These are phyloP conservation scores for Vicia villosa DNA, from an alignment of 306 rosid species.

Conservation along the genomic window DNA sequence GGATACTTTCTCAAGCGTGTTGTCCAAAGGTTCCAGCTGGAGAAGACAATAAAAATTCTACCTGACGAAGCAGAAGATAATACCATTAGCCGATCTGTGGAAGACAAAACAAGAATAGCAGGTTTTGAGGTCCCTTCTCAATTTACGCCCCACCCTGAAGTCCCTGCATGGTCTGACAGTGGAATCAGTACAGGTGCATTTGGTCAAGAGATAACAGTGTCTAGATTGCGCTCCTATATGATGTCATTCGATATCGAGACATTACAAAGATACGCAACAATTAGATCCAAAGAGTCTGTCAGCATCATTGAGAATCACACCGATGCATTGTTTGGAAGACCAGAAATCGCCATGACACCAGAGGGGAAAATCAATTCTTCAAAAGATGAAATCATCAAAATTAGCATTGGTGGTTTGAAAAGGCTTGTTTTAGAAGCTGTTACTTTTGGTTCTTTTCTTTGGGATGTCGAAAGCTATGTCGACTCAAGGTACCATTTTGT, in stretches of 20 bases:
- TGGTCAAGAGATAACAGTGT: constrained; percentile 51
- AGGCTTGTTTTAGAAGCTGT: constrained; percentile 87
- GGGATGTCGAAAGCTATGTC: constrained; percentile 92
- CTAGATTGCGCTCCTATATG: constrained; percentile 68
- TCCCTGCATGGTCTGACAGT: constrained; percentile 55
- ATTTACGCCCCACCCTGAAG: constrained; percentile 62
- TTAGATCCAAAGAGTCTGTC: constrained; percentile 85
- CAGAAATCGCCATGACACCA: constrained; percentile 68
- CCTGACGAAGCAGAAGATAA: constrained; percentile 51
- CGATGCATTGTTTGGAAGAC: constrained; percentile 87
- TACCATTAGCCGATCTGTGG: constrained; percentile 36
- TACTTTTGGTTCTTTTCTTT: constrained; percentile 87
- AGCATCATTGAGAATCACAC: constrained; percentile 92
- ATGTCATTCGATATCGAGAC: constrained; percentile 94
- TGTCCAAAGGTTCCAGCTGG: constrained; percentile 91
- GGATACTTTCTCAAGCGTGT: constrained; percentile 93
- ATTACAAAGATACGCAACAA: constrained; percentile 82
- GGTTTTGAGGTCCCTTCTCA: constrained; percentile 41
- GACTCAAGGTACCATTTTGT: constrained; percentile 94
- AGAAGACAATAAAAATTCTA: constrained; percentile 87
- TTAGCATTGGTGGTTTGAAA: constrained; percentile 83
- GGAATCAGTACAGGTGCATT: constrained; percentile 49
- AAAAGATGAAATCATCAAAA: constrained; percentile 66
- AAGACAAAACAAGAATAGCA: constrained; percentile 40
- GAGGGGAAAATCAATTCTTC: constrained; percentile 67